Conservation (phyloP, 176 grass and related monocot genomes). For the Oryza meridionalis region DNA sequence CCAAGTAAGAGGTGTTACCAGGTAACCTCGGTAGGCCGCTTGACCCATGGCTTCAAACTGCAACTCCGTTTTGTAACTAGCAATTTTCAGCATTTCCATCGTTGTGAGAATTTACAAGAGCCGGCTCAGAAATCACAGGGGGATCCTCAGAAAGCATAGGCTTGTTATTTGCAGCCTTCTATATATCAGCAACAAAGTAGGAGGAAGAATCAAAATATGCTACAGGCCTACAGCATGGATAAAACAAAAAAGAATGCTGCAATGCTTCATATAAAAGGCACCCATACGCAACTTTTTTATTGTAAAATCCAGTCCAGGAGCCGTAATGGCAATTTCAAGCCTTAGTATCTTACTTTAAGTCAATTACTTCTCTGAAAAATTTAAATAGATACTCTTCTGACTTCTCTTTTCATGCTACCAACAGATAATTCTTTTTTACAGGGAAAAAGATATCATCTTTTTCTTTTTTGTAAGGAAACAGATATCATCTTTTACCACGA, state of each 20-base stretch:
- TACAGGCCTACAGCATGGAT: slow-evolving; percentile 3
- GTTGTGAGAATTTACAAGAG: slow-evolving; percentile 56
- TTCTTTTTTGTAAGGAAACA: too few relatives aligned
- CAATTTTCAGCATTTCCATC: slow-evolving; percentile 49
- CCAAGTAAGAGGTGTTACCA: slow-evolving; percentile 49
- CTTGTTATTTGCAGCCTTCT: slow-evolving; percentile 61
- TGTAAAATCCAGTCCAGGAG: neutral
- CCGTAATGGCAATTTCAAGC: neutral
- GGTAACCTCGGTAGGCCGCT: slow-evolving; percentile 91
- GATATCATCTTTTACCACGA: neutral
- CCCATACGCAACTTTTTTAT: neutral
- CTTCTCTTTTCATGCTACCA: neutral
- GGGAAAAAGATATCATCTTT: too few relatives aligned
- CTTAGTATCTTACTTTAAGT: neutral
- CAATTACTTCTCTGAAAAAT: neutral
- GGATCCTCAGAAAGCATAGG: slow-evolving; percentile 53
- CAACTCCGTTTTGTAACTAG: slow-evolving; percentile 30
- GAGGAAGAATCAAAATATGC: slow-evolving; percentile 1
- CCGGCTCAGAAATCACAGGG: slow-evolving; percentile 76
- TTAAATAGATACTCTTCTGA: neutral
- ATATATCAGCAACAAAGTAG: slow-evolving; percentile 32
- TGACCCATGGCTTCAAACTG: slow-evolving; percentile 36
- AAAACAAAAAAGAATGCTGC: slow-evolving; percentile 4
- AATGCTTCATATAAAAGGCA: slow-evolving; percentile 4
- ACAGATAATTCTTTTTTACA: neutral